phyloP scores from a whole-genome alignment of 208 protist genomes.

The Leishmania major region DNA sequence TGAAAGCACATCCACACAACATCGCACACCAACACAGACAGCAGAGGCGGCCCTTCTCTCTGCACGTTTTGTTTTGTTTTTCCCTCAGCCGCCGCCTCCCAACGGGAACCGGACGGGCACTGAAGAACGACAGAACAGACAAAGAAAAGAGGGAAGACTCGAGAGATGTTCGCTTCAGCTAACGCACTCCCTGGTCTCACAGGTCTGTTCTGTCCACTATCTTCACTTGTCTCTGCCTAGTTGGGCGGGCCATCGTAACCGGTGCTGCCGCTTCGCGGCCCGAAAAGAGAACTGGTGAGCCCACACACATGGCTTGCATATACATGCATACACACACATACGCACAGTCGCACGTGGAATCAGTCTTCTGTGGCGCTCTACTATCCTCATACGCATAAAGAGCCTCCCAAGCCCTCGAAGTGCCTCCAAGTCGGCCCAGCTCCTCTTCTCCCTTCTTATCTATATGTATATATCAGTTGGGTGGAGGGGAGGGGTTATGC shows the following conservation, averaged over 20 bases:
- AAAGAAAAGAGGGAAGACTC: neutral
- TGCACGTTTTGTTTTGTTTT: neutral
- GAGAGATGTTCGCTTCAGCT: neutral
- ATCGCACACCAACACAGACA: neutral
- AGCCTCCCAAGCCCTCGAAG: neutral
- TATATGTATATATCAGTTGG: neutral
- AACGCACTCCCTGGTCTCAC: neutral
- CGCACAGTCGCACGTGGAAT: neutral
- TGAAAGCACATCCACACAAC: neutral
- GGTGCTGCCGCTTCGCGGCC: neutral
- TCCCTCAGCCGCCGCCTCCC: neutral
- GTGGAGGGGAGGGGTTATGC: neutral
- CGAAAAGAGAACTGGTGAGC: neutral
- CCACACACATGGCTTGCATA: neutral
- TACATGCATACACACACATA: neutral
- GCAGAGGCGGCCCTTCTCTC: neutral
- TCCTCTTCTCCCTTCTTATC: neutral
- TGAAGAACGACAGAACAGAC: neutral
- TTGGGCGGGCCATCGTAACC: neutral
- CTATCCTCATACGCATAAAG: neutral
- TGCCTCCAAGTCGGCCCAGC: neutral
- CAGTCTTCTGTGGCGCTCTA: neutral
- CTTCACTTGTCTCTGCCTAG: neutral
- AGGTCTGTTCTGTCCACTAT: neutral
- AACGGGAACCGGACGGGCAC: neutral